Evolutionary conservation across 352 stramenopile genomes (phyloP), one percentile per base, ranked within the genome.

Genomic region (Phytophthora europaea): DNA sequence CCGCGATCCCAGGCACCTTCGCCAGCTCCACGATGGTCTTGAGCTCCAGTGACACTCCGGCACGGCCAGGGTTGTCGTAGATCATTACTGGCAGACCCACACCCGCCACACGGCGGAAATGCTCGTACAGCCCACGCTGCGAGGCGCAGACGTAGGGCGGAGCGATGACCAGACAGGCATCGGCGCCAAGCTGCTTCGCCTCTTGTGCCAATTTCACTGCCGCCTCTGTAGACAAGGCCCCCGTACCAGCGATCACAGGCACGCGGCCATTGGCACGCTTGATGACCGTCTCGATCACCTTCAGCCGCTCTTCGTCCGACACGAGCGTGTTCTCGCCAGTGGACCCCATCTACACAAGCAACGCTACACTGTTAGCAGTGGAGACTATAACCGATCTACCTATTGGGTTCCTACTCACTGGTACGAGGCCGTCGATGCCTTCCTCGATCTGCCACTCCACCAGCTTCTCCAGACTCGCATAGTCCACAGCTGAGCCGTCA

Each of bases 121-220:
- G 97, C 53, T 96, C 84, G 56, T 98, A 94, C 23, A 99, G 76
- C 23, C 91, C 94, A 67, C 92, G 88, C 78, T 99, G 97, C 6
- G 96, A 98, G 28, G 98, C 95, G 81, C 99, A 99, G 67, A 99
- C 95, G 81, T 99, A 99, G 73, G 98, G 99, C 56, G 98, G 97
- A 50, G 94, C 98, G 7, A 99, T 97, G 33, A 99, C 86, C 7
- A 99, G 82, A 63, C 86, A 97, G 22, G 94, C 97, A 79, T 99
- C 96, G 38, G 89, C 94, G 12, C 97, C 97, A 31, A 95, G 85
- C 54, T 98, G 90, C 56, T 97, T 97, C 18, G 95, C 94, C 26
- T 87, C 82, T 48, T 78, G 66, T 13, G 89, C 94, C 54, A 95
- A 43, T 6, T 83, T 84, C 61, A 97, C 72, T 4, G 90, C 90